Percentiles rank a stretch among this genome's conserved stretches.
These are phyloP conservation scores for Moesziomyces aphidis DNA, from an alignment of 1,284 basidiomycete genomes.

Conservation along the genomic window DNA sequence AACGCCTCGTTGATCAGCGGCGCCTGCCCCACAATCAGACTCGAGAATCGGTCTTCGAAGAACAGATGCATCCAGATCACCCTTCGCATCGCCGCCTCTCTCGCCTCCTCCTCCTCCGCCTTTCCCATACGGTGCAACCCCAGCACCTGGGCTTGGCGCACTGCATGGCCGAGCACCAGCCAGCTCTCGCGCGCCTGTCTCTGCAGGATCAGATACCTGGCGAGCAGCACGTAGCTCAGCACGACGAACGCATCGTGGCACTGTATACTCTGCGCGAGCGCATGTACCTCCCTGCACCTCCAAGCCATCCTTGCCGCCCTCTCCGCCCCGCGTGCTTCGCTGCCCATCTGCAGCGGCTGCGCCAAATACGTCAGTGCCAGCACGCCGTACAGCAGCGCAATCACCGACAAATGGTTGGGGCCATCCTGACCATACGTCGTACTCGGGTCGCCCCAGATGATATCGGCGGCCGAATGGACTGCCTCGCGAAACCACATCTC, in stretches of 20 bases:
- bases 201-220: constrained; percentile 21
- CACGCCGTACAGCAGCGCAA: constrained; percentile 13
- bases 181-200: constrained; percentile 32
- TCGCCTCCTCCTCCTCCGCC: background rate
- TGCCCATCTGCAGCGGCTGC: constrained; percentile 10
- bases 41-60: constrained; percentile 3
- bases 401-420: constrained; percentile 20
- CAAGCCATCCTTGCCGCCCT: constrained; percentile 12
- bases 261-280: constrained; percentile 17
- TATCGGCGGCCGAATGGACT: constrained; percentile 15
- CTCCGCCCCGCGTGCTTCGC: constrained; percentile 8
- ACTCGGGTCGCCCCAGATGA: constrained; percentile 17
- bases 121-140: constrained; percentile 24
- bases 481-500: constrained; percentile 33
- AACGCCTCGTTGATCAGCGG: constrained; percentile 14
- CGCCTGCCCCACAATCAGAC: constrained; percentile 11
- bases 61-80: constrained; percentile 19
- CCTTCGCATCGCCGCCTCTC: constrained; percentile 5
- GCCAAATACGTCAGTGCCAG: constrained; percentile 15
- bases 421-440: constrained; percentile 12
- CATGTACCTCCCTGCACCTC: constrained; percentile 4
- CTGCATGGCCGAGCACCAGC: constrained; percentile 9
- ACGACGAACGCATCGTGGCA: constrained; percentile 21
- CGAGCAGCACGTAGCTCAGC: constrained; percentile 11
- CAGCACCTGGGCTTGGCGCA: constrained; percentile 17